Evolutionary conservation across 2,329 filamentous ascomycete genomes (phyloP).

Genomic region (Neurospora sp.): DNA sequence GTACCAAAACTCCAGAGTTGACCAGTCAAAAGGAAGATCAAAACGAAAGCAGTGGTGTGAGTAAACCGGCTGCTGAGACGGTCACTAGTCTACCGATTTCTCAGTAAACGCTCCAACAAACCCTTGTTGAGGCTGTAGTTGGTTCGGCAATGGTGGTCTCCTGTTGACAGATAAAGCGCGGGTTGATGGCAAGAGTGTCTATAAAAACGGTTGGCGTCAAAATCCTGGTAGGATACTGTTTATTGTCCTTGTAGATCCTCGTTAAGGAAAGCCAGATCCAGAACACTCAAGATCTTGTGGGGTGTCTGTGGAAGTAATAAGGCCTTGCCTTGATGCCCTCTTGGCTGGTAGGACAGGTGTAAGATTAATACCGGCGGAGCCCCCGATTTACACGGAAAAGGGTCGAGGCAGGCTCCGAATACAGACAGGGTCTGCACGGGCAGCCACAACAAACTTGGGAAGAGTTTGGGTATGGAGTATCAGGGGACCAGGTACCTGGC

Average conservation of each 20-base stretch:
- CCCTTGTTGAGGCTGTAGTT: not conserved
- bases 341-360: conserved; percentile 34
- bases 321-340: conserved; percentile 30
- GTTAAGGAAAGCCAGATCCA: conserved; percentile 2
- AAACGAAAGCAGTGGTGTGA: conserved; percentile 10
- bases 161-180: conserved; percentile 11
- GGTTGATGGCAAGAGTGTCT: not conserved
- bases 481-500: conserved; percentile 30
- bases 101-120: conserved; percentile 4
- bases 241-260: not conserved
- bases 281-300: conserved; percentile 20
- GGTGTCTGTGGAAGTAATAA: conserved; percentile 31
- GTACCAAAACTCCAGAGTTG: conserved; percentile 13
- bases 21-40: conserved; percentile 21
- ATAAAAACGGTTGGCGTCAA: not conserved
- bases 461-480: conserved; percentile 9
- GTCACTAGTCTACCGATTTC: conserved; percentile 10
- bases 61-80: not conserved
- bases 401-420: conserved; percentile 35
- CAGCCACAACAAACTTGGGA: conserved; percentile 20
- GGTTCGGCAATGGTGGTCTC: conserved; percentile 1
- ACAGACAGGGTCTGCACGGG: conserved; percentile 32
- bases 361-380: conserved; percentile 37
- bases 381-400: conserved; percentile 34
- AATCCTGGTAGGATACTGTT: not conserved